Conservation (phyloP, 306 rosid species). For the Datisca glomerata region DNA sequence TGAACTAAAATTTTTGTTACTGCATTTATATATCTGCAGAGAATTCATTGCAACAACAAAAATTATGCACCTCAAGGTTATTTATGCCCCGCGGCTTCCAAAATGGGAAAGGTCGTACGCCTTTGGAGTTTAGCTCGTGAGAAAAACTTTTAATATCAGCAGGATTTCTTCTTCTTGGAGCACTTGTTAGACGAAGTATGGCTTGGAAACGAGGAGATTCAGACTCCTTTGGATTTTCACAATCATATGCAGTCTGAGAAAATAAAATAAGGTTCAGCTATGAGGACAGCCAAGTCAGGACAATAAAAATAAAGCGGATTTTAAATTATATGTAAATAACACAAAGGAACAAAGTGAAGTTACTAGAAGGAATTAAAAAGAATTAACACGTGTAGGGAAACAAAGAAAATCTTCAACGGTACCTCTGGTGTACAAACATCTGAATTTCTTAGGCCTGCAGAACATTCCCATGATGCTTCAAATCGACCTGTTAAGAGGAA, state of each 20-base stretch:
- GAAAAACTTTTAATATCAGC: conserved; percentile 89
- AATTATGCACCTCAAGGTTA: conserved; percentile 65
- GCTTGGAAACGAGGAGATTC: conserved; percentile 99
- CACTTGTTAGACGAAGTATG: conserved; percentile 84
- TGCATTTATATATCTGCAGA: too few relatives aligned
- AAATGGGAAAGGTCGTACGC: conserved; percentile 90
- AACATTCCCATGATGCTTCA: conserved; percentile 37
- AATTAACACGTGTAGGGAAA: conserved; percentile 1
- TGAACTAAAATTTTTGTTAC: too few relatives aligned
- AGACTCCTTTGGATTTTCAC: conserved; percentile 95
- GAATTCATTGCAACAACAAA: conserved; percentile 11
- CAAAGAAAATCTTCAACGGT: conserved; percentile 7
- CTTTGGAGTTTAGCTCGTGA: conserved; percentile 91
- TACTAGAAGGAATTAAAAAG: conserved; percentile 5
- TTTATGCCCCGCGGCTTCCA: conserved; percentile 94
- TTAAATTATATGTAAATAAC: not conserved
- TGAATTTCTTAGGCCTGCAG: conserved; percentile 53
- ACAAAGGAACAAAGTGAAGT: not conserved
- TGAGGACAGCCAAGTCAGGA: conserved; percentile 13
- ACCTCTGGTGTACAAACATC: conserved; percentile 96
- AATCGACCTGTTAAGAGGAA: conserved; percentile 34
- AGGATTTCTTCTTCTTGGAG: conserved; percentile 87
- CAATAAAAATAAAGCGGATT: not conserved
- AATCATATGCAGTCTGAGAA: conserved; percentile 66
- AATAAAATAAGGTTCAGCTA: conserved; percentile 14